Conservation (phyloP, 2,329 filamentous ascomycete genomes). For the Clonostachys solani region DNA sequence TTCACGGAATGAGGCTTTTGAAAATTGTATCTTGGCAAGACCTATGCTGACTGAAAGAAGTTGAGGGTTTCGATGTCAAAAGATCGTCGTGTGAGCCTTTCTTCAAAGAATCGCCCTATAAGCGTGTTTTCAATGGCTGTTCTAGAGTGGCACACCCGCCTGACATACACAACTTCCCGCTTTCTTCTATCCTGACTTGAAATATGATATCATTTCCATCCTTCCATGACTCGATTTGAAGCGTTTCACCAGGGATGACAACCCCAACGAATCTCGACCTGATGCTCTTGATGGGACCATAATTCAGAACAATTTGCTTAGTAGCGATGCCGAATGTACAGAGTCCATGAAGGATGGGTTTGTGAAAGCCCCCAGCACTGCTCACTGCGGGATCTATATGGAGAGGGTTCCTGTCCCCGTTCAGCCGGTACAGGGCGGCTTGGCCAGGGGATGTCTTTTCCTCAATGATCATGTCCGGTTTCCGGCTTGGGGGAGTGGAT, state of each 20-base stretch:
- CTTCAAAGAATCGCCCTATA: slow-evolving; percentile 8
- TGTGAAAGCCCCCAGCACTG: slow-evolving; percentile 92
- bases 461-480: slow-evolving; percentile 81
- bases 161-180: slow-evolving; percentile 81
- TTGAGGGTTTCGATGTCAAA: too few relatives aligned
- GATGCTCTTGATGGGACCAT: slow-evolving; percentile 81
- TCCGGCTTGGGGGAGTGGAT: slow-evolving; percentile 73
- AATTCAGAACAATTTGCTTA: slow-evolving; percentile 67
- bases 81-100: too few relatives aligned
- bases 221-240: slow-evolving; percentile 93
- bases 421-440: slow-evolving; percentile 88
- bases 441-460: slow-evolving; percentile 86
- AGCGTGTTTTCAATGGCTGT: slow-evolving; percentile 18
- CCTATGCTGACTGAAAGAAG: too few relatives aligned
- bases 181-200: slow-evolving; percentile 88
- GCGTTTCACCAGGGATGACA: slow-evolving; percentile 82
- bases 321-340: slow-evolving; percentile 90
- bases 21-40: too few relatives aligned
- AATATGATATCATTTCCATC: slow-evolving; percentile 76
- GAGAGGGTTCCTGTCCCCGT: slow-evolving; percentile 92
- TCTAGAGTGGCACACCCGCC: slow-evolving; percentile 76
- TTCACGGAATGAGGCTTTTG: too few relatives aligned
- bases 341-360: slow-evolving; percentile 89
- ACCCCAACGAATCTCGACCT: slow-evolving; percentile 88
- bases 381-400: slow-evolving; percentile 94